A percentile compares a stretch with the other conserved stretches of the same genome.
Evolutionary conservation across 345 rosid species (phyloP).

Genomic region (Clausena lansium): DNA sequence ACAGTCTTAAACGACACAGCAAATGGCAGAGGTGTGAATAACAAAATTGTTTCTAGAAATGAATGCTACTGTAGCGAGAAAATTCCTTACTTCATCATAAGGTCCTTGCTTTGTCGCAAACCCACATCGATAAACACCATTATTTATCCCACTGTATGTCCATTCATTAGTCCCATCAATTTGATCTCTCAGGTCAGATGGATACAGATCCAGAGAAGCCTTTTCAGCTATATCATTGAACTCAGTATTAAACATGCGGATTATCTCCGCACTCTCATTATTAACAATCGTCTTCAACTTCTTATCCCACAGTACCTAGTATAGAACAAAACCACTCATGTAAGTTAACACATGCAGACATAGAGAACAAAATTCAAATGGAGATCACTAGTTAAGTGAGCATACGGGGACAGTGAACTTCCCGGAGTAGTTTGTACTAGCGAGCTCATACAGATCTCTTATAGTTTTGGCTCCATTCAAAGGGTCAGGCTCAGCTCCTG

Average conservation of each 20-base stretch:
- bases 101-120: conserved; percentile 56
- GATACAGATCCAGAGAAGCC: conserved; percentile 49
- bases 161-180: conserved; percentile 47
- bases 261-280: conserved; percentile 58
- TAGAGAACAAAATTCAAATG: background rate
- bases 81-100: conserved; percentile 48
- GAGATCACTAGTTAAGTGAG: conserved; percentile 1
- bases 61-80: background rate
- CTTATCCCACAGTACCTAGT: conserved; percentile 59
- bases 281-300: conserved; percentile 58
- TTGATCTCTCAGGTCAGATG: conserved; percentile 34
- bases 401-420: conserved; percentile 93
- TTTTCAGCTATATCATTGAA: conserved; percentile 49
- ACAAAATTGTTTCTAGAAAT: background rate
- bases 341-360: conserved; percentile 13
- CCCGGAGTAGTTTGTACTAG: conserved; percentile 69
- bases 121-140: conserved; percentile 52
- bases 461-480: conserved; percentile 72
- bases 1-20: background rate
- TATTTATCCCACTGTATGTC: conserved; percentile 47
- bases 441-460: conserved; percentile 79
- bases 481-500: conserved; percentile 74
- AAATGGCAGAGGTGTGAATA: background rate
- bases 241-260: conserved; percentile 49
- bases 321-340: conserved; percentile 14